Conservation (phyloP, 805 yeast species). For the Hanseniaspora clermontiae region DNA sequence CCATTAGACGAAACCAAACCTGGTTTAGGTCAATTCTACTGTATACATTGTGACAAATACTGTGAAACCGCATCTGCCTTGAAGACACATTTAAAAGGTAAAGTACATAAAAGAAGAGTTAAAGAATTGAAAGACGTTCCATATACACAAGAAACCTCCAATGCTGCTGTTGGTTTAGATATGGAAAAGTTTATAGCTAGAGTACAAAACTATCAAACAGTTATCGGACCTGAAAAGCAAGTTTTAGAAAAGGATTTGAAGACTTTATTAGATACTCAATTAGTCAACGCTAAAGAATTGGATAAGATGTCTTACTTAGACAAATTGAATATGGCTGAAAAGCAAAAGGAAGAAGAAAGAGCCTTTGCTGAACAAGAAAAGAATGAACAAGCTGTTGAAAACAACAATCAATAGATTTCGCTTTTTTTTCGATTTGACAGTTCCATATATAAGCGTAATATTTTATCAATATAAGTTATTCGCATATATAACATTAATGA, state of each 20-base stretch:
- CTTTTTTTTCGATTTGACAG: not conserved
- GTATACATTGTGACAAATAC: slow-evolving; percentile 88
- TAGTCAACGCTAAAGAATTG: slow-evolving; percentile 23
- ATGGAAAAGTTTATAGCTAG: slow-evolving; percentile 51
- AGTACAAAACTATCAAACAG: slow-evolving; percentile 47
- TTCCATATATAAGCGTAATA: not conserved
- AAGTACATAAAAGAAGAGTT: slow-evolving; percentile 77
- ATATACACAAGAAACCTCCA: slow-evolving; percentile 76
- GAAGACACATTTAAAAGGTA: slow-evolving; percentile 58
- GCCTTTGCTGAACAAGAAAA: slow-evolving; percentile 4
- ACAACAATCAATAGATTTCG: not conserved
- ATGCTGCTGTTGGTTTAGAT: slow-evolving; percentile 78
- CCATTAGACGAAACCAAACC: slow-evolving; percentile 80
- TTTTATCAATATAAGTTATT: not conserved
- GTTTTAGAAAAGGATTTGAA: slow-evolving; percentile 32
- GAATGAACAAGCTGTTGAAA: not conserved
- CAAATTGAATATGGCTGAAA: slow-evolving; percentile 11
- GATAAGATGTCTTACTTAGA: slow-evolving; percentile 26
- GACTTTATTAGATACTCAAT: slow-evolving; percentile 21
- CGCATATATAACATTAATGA: not conserved
- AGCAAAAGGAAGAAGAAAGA: slow-evolving; percentile 14
- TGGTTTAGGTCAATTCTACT: slow-evolving; percentile 89
- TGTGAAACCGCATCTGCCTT: slow-evolving; percentile 67
- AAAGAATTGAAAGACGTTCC: slow-evolving; percentile 66
- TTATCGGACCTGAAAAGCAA: slow-evolving; percentile 37